Base-by-base conservation (phyloP, 1,284 basidiomycete genomes). In the Vanrija humicola region DNA sequence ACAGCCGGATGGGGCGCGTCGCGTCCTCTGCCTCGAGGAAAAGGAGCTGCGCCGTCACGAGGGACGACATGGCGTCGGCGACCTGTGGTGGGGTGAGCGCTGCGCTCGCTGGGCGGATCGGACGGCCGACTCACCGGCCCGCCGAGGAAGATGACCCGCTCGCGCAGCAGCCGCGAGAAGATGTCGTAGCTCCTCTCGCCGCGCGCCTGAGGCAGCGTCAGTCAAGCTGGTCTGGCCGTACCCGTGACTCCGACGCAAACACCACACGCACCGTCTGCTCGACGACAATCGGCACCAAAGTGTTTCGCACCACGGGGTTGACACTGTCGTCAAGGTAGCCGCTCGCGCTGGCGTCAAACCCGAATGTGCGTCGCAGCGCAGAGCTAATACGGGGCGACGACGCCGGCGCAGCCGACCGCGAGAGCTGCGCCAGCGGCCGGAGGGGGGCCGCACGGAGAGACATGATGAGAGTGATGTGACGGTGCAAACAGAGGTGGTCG, bases 111-210 rank as follows among this genome's bases (percentile, higher is more conserved):
- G 3, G 38, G 4, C 38, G 5, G 14, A n/a, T n/a, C 38, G 6
- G n/a, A 6, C 14, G 10, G 38, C 12, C 38, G n/a, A 61, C 59
- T 52, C 55, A 61, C 59, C 25, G 59, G 59, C 6, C 59, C 59
- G 25, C 91, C 92, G 64, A 96, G 81, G 86, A 95, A 95, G 65
- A 96, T 88, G 38, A 96, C 91, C 48, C 93, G 83, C 71, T 96
- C 92, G 61, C 89, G 81, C 50, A 96, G 80, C 49, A 96, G 80
- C 26, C 92, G 83, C 28, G 92, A 95, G 76, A 91, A 96, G 52
- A 96, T 94, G 72, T 96, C 92, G 77, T 94, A 96, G 38, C 89
- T 91, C 38, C 92, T 82, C 75, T 96, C 92, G 6, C 92, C 92
- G 69, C 90, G 83, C 29, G 89, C 90, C 90, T 95, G 62, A 12